A percentile compares a stretch with the other conserved stretches of the same genome.
Evolutionary conservation across 2,329 filamentous ascomycete genomes (phyloP).

Genomic region (Madurella fahalii): DNA sequence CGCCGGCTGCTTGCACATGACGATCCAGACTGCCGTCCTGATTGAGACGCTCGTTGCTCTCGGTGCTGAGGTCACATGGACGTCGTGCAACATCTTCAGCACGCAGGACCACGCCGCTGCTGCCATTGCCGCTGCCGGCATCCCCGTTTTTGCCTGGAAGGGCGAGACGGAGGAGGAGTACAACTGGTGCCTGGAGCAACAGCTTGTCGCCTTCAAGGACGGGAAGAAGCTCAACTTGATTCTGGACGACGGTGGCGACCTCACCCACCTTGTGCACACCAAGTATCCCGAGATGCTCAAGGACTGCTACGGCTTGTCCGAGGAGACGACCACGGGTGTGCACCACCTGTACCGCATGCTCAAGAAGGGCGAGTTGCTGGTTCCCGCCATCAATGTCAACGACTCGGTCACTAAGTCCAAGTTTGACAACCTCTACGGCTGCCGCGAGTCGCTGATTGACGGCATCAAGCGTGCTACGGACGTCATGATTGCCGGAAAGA

Average conservation of each 20-base stretch:
- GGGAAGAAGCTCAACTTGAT: constrained; percentile 96
- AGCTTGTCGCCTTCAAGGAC: constrained; percentile 94
- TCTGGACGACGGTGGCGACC: constrained; percentile 96
- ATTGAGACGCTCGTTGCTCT: constrained; percentile 95
- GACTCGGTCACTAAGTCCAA: constrained; percentile 99
- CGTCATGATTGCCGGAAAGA: constrained; percentile 99
- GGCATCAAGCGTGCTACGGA: constrained; percentile 99
- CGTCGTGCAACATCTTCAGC: constrained; percentile 99
- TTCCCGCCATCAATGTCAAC: constrained; percentile 98
- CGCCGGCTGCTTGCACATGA: constrained; percentile 98
- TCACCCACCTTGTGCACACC: constrained; percentile 91
- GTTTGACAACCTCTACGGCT: constrained; percentile 99
- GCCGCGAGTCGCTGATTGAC: constrained; percentile 96
- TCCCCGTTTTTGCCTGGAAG: constrained; percentile 77
- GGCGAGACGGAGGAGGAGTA: constrained; percentile 99
- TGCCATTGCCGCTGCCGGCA: constrained; percentile 89
- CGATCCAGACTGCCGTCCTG: constrained; percentile 98
- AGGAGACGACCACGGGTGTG: constrained; percentile 99
- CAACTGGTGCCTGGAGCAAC: constrained; percentile 99
- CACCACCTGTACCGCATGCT: constrained; percentile 99
- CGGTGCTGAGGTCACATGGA: constrained; percentile 98
- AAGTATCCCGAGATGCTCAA: constrained; percentile 99
- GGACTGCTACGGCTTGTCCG: constrained; percentile 96
- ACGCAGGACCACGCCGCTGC: constrained; percentile 98
- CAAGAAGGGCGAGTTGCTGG: constrained; percentile 82